Base-by-base conservation (phyloP, 805 yeast species). In the Sporopachydermia lactativora region DNA sequence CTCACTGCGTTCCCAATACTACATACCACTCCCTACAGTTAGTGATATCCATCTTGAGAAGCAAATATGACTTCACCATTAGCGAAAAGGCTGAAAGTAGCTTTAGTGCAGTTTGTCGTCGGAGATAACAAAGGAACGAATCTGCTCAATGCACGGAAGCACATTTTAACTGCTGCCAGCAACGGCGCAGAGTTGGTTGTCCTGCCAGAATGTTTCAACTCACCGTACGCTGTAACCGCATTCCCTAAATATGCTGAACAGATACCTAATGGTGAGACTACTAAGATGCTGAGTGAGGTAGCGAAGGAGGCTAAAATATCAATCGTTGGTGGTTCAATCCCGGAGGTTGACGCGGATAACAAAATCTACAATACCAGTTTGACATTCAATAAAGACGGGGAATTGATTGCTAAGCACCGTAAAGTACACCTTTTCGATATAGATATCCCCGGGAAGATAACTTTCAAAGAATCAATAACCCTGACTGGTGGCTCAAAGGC, bases 161-260 rank as follows among this genome's bases (percentile, higher is more conserved):
- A 70, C 49, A 73, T 85, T 37, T 65, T 66, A 16, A 73, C 70
- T 42, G 96, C 97, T 1, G 75, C 79, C 17, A 67, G 75, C 14
- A 53, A 59, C 17, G 72, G 77, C 4, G 71, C 79, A 4, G 81
- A 88, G 51, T 64, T 89, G 35, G 72, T 92, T 6, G 84, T 92
- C 47, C 64, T 92, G 19, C 98, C 98, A 5, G 97, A 92, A 62
- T 86, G 96, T 62, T 89, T 88, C 72, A 92, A 89, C 58, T 83
- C 96, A 1, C 97, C 97, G 2, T 92, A 92, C 55, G 75, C 94
- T 0, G 95, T 85, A 18, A 73, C 73, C 43, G 80, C 88, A 46
- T 92, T 92, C 60, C 73, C 81, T 4, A 77, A 83, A 44, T 89
- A 92, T 55, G 88, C 95, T 3, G 98, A 92, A 58, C 50, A 58